Conservation (phyloP, 306 rosid genomes). For the Quercus gilva region DNA sequence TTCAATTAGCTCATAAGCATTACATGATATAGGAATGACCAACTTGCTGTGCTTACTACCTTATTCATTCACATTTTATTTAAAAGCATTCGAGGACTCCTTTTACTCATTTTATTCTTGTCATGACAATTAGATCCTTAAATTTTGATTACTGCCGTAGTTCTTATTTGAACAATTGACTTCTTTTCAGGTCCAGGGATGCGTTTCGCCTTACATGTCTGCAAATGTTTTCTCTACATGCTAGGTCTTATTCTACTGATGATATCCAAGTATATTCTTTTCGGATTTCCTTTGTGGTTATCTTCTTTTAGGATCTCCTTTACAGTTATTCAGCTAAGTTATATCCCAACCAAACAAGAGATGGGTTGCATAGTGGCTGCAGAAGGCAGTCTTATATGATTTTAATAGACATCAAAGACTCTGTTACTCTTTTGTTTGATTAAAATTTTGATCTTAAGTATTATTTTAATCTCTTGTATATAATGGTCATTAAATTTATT, state of each 20-base stretch:
- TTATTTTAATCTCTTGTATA: not conserved
- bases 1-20: not conserved
- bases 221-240: slow-evolving; percentile 50
- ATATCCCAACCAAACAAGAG: not conserved
- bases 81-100: not conserved
- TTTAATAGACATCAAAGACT: not conserved
- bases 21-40: not conserved
- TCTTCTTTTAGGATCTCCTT: not conserved
- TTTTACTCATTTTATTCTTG: not conserved
- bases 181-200: slow-evolving; percentile 67
- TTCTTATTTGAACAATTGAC: slow-evolving; percentile 13
- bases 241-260: slow-evolving; percentile 17
- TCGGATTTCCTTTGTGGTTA: not conserved
- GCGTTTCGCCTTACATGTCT: slow-evolving; percentile 71
- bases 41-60: not conserved
- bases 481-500: not conserved
- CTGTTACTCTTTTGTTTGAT: not conserved
- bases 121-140: slow-evolving; percentile 1
- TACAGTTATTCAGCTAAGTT: not conserved
- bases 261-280: not conserved
- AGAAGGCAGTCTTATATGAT: not conserved
- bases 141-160: not conserved
- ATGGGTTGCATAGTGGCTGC: not conserved
- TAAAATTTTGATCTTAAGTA: not conserved
- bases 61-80: not conserved